phyloP scores from a whole-genome alignment of 805 yeast species.

The Babjeviella inositovora region DNA sequence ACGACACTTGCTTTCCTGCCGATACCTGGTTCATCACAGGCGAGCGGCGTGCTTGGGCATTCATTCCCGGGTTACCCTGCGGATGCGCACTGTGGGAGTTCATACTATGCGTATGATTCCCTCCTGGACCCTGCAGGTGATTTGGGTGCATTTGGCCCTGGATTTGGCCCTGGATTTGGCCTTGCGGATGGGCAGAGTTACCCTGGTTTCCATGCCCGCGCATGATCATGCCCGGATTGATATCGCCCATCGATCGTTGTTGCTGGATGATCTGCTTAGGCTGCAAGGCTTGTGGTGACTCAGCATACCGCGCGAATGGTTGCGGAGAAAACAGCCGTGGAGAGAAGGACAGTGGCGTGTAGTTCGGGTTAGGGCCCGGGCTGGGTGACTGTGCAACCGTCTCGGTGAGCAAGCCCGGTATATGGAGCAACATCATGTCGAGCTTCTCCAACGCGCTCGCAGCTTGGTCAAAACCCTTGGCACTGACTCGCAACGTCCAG shows the following conservation, averaged over 20 bases:
- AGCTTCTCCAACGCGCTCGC: slow-evolving; percentile 58
- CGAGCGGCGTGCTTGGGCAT: too few relatives aligned
- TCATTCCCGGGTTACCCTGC: background rate
- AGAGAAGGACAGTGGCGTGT: slow-evolving; percentile 4
- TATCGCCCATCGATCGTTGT: slow-evolving; percentile 4
- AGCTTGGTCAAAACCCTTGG: slow-evolving; percentile 67
- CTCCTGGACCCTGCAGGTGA: too few relatives aligned
- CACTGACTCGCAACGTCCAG: slow-evolving; percentile 57
- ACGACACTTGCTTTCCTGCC: too few relatives aligned
- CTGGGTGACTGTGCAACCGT: slow-evolving; percentile 18
- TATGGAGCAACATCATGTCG: slow-evolving; percentile 55
- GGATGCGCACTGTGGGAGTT: background rate
- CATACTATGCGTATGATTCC: background rate
- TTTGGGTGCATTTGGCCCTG: too few relatives aligned
- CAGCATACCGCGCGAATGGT: too few relatives aligned
- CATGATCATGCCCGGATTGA: background rate
- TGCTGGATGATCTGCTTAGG: slow-evolving; percentile 12
- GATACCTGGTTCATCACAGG: too few relatives aligned
- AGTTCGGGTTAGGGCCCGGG: slow-evolving; percentile 14
- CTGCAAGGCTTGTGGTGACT: slow-evolving; percentile 2
- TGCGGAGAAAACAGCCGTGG: too few relatives aligned
- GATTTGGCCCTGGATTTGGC: too few relatives aligned
- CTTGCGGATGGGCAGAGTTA: background rate
- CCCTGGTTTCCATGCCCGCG: slow-evolving; percentile 1
- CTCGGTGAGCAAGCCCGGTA: slow-evolving; percentile 52